phyloP scores from a whole-genome alignment of 306 rosid species.

The Citrullus mucosospermus region DNA sequence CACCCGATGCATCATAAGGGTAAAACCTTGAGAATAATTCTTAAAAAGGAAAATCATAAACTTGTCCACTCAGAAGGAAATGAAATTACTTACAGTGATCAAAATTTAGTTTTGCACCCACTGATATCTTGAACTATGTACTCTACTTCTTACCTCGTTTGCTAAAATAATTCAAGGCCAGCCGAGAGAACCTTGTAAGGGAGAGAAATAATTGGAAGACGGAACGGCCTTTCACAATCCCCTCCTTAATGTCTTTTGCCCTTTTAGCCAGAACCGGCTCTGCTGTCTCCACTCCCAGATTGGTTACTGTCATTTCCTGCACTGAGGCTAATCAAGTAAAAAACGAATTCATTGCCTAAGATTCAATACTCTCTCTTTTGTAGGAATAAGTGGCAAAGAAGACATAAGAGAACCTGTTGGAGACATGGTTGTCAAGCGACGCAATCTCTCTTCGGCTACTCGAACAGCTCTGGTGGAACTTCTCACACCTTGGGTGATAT shows the following conservation, averaged over 20 bases:
- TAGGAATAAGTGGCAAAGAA: neutral
- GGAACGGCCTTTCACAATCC: constrained; percentile 63
- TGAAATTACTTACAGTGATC: neutral
- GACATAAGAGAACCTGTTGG: constrained; percentile 44
- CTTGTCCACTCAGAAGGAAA: neutral
- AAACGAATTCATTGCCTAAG: constrained; percentile 25
- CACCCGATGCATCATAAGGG: neutral
- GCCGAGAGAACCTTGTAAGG: constrained; percentile 33
- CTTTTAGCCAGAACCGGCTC: constrained; percentile 48
- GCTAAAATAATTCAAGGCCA: constrained; percentile 37
- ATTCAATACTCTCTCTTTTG: neutral
- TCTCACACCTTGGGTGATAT: constrained; percentile 71
- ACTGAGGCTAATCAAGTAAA: constrained; percentile 53
- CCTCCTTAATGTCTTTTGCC: constrained; percentile 48
- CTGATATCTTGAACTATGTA: neutral
- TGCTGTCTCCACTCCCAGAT: constrained; percentile 21
- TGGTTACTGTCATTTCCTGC: constrained; percentile 38
- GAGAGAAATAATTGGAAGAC: constrained; percentile 51
- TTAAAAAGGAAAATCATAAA: neutral
- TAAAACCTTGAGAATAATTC: neutral
- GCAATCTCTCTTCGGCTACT: constrained; percentile 58
- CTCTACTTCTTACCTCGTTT: constrained; percentile 21
- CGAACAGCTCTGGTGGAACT: constrained; percentile 71
- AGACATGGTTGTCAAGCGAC: constrained; percentile 41
- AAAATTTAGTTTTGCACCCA: neutral